These are phyloP conservation scores for Vanrija pseudolonga DNA, from an alignment of 1,284 basidiomycete genomes.

Conservation along the genomic window DNA sequence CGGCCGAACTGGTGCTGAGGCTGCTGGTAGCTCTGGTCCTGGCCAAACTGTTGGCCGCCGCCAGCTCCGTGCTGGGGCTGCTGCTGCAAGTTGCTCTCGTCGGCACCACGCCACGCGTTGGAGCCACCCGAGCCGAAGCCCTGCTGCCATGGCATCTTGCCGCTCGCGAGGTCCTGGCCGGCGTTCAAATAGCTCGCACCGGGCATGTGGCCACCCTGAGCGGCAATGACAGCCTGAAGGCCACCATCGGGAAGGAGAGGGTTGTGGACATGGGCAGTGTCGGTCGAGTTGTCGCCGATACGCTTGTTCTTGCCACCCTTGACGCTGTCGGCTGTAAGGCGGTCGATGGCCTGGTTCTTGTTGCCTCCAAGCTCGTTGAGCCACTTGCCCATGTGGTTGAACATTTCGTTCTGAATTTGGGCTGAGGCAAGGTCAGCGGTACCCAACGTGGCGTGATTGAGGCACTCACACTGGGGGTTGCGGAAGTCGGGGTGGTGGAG, in stretches of 20 bases:
- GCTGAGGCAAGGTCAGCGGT: constrained; percentile 68
- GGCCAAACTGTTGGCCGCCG: background rate
- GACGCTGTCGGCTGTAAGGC: constrained; percentile 64
- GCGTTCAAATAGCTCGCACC: constrained; percentile 42
- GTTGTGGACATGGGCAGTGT: constrained; percentile 45
- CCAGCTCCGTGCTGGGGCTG: background rate
- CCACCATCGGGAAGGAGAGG: constrained; percentile 40
- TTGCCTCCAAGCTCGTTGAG: constrained; percentile 57
- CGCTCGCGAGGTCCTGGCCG: constrained; percentile 45
- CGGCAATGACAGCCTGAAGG: constrained; percentile 44
- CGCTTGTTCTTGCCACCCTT: constrained; percentile 70
- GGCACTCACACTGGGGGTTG: constrained; percentile 51
- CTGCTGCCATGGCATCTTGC: constrained; percentile 49
- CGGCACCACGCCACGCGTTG: constrained; percentile 44
- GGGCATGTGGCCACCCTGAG: constrained; percentile 49
- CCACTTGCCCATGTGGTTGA: constrained; percentile 53
- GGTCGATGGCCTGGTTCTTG: constrained; percentile 58
- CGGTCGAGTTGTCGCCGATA: constrained; percentile 43
- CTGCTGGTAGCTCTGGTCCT: background rate
- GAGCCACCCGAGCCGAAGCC: constrained; percentile 46
- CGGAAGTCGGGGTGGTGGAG: constrained; percentile 87
- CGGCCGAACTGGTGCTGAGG: constrained; percentile 1
- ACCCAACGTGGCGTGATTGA: constrained; percentile 54
- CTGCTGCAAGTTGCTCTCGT: constrained; percentile 7
- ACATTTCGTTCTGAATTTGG: constrained; percentile 74